These are phyloP conservation scores for Ustilago hordei DNA, from an alignment of 1,284 basidiomycete genomes.

Conservation along the genomic window DNA sequence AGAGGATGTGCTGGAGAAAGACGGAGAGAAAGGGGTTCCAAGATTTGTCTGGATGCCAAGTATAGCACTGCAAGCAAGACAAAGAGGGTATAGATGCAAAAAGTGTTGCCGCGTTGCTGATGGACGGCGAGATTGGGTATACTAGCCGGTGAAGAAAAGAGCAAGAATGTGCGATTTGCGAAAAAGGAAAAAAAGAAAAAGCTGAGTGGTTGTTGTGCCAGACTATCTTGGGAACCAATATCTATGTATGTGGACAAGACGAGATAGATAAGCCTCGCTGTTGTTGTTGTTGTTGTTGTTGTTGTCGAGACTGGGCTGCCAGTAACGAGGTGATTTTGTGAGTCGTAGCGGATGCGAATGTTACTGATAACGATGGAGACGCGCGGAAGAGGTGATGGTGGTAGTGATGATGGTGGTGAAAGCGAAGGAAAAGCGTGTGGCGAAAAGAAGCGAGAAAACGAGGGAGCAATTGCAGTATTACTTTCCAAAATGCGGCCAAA, in stretches of 20 bases:
- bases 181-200: neutral
- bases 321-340: neutral
- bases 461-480: constrained; percentile 7
- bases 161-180: constrained; percentile 2
- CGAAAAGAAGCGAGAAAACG: neutral
- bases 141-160: neutral
- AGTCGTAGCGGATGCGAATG: neutral
- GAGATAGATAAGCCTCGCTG: neutral
- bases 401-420: constrained; percentile 1
- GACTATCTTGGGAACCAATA: constrained; percentile 1
- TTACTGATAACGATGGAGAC: neutral
- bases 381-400: neutral
- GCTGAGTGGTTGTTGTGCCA: constrained; percentile 6
- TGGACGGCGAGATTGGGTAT: neutral
- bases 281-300: neutral
- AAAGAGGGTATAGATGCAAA: constrained; percentile 20
- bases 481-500: neutral
- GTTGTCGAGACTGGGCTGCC: constrained; percentile 9
- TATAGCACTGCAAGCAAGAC: neutral
- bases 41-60: neutral
- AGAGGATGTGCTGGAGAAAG: neutral
- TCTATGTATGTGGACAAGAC: constrained; percentile 15
- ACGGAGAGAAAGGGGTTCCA: neutral
- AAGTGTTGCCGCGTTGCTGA: constrained; percentile 1
- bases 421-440: neutral